phyloP scores from a whole-genome alignment of 768 basidiomycete species.

The Mycena alexandri region DNA sequence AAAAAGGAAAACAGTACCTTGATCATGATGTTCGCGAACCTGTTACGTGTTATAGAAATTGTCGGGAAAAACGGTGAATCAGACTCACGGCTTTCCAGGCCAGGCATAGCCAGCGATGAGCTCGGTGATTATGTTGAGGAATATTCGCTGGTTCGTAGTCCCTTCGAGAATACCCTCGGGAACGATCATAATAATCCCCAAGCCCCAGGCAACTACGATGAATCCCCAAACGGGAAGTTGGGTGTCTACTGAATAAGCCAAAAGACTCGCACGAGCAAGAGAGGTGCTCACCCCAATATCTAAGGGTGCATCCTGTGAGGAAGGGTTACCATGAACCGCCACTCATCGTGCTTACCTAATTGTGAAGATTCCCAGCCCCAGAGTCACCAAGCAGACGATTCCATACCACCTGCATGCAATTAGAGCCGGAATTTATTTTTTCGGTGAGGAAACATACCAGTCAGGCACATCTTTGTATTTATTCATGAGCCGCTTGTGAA shows the following conservation, averaged over 20 bases:
- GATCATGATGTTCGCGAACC: slow-evolving; percentile 29
- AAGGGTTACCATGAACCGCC: not conserved
- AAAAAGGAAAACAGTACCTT: not conserved
- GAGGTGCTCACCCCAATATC: slow-evolving; percentile 18
- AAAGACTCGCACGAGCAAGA: not conserved
- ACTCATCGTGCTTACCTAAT: slow-evolving; percentile 6
- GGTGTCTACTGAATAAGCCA: slow-evolving; percentile 5
- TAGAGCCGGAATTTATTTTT: too few species aligned
- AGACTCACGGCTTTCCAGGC: slow-evolving; percentile 18
- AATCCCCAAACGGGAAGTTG: slow-evolving; percentile 28
- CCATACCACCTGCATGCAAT: slow-evolving; percentile 17
- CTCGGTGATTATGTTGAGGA: slow-evolving; percentile 24
- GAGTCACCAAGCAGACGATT: slow-evolving; percentile 4
- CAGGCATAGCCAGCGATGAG: slow-evolving; percentile 22
- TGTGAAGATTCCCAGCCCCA: slow-evolving; percentile 21
- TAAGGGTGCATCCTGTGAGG: not conserved
- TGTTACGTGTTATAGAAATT: too few species aligned
- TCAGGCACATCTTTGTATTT: slow-evolving; percentile 25
- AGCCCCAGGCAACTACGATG: slow-evolving; percentile 16
- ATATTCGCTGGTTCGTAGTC: slow-evolving; percentile 21
- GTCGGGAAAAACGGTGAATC: not conserved
- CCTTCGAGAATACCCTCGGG: slow-evolving; percentile 21
- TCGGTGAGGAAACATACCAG: slow-evolving; percentile 3
- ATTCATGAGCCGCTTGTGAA: slow-evolving; percentile 28
- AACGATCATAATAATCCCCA: slow-evolving; percentile 18